A percentile compares a stretch with the other conserved stretches of the same genome.
Conservation (phyloP, 2,329 filamentous ascomycete species). For the Myriangium duriaei region DNA sequence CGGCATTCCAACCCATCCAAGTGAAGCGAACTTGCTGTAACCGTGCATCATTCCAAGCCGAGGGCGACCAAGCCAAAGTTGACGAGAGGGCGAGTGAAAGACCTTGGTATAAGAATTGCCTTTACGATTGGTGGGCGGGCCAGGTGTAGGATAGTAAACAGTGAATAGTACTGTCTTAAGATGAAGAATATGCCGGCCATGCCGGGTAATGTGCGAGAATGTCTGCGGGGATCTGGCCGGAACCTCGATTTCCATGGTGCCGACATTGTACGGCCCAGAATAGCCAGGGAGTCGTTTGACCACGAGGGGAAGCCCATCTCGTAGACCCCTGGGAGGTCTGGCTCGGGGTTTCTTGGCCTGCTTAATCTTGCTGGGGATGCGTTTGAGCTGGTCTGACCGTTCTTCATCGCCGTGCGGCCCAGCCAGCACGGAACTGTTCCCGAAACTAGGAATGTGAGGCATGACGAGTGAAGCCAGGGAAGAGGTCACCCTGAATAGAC, state of each 20-base stretch:
- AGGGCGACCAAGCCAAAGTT: constrained; percentile 51
- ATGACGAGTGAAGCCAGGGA: constrained; percentile 1
- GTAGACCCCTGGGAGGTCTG: constrained; percentile 34
- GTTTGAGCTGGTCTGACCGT: constrained; percentile 1
- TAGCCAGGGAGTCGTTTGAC: constrained; percentile 36
- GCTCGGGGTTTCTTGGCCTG: constrained; percentile 36
- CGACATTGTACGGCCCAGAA: constrained; percentile 41
- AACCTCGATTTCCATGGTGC: constrained; percentile 44
- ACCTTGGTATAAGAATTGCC: constrained; percentile 18
- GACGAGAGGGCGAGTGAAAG: constrained; percentile 33
- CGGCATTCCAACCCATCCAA: constrained; percentile 38
- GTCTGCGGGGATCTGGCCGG: constrained; percentile 34
- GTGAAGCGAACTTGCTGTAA: constrained; percentile 48
- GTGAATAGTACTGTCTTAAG: constrained; percentile 51
- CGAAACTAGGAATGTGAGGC: constrained; percentile 2
- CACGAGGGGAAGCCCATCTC: constrained; percentile 35
- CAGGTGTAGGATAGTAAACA: constrained; percentile 49
- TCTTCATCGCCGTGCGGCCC: constrained; percentile 6
- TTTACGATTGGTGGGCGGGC: constrained; percentile 24
- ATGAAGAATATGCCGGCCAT: constrained; percentile 36
- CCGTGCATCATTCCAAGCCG: constrained; percentile 44
- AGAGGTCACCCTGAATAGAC: too few relatives aligned
- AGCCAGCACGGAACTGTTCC: not conserved
- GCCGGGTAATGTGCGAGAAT: constrained; percentile 39
- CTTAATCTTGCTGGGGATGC: constrained; percentile 21